A percentile compares a stretch with the other conserved stretches of the same genome.
Conservation (phyloP, 2,329 filamentous ascomycete species). For the Aspergillus sp. region DNA sequence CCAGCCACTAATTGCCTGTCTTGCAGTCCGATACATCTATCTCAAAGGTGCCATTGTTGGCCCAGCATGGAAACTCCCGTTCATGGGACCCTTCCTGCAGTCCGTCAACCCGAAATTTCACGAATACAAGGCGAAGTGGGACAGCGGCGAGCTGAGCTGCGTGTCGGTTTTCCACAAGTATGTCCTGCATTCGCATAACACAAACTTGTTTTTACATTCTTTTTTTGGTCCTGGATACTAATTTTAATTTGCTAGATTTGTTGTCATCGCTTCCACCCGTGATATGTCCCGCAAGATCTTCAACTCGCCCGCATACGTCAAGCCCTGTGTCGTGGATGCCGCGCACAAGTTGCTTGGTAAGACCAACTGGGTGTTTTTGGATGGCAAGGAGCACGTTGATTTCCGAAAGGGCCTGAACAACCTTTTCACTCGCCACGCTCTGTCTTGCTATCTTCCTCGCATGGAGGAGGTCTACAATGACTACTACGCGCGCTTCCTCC, state of each 20-base stretch:
- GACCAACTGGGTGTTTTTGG: slow-evolving; percentile 96
- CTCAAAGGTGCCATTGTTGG: slow-evolving; percentile 76
- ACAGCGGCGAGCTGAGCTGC: slow-evolving; percentile 86
- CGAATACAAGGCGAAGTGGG: slow-evolving; percentile 90
- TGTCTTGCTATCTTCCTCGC: slow-evolving; percentile 84
- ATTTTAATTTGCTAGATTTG: slow-evolving; percentile 59
- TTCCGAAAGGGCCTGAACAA: slow-evolving; percentile 96
- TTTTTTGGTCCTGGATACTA: neutral
- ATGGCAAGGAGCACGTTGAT: slow-evolving; percentile 91
- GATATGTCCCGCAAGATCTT: slow-evolving; percentile 96
- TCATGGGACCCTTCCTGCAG: slow-evolving; percentile 93
- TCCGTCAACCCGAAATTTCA: slow-evolving; percentile 90
- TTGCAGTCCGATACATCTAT: slow-evolving; percentile 69
- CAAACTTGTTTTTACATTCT: neutral
- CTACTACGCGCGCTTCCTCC: slow-evolving; percentile 78
- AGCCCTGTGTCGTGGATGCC: slow-evolving; percentile 93
- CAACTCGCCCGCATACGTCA: slow-evolving; percentile 88
- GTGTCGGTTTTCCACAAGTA: slow-evolving; percentile 99
- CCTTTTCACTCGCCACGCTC: slow-evolving; percentile 86
- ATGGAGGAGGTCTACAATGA: slow-evolving; percentile 88
- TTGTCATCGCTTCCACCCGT: slow-evolving; percentile 91
- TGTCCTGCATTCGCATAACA: slow-evolving; percentile 26
- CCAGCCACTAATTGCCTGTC: neutral
- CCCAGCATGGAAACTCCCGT: slow-evolving; percentile 73
- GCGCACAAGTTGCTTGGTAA: slow-evolving; percentile 90